phyloP scores from a whole-genome alignment of 2,329 filamentous ascomycete species.

The Diplodia sapinea region DNA sequence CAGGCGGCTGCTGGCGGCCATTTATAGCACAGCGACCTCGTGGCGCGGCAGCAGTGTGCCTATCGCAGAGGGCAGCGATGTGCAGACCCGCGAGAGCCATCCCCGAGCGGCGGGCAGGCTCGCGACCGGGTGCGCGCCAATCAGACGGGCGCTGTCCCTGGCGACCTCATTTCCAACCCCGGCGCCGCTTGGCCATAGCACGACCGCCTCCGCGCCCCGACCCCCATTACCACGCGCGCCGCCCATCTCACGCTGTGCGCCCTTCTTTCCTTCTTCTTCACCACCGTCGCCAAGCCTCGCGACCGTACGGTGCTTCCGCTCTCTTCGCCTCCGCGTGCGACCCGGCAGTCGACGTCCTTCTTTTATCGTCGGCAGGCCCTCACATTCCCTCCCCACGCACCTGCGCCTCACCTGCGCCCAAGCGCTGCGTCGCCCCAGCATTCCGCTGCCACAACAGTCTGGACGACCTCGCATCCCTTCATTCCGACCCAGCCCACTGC shows the following conservation, averaged over 20 bases:
- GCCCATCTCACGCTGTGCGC: constrained; percentile 4
- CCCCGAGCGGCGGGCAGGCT: constrained; percentile 4
- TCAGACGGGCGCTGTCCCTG: constrained; percentile 12
- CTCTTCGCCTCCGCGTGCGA: constrained; percentile 27
- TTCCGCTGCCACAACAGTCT: constrained; percentile 12
- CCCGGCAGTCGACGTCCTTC: constrained; percentile 36
- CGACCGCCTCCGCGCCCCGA: constrained; percentile 6
- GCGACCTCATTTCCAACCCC: constrained; percentile 19
- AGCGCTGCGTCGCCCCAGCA: constrained; percentile 4
- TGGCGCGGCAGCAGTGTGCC: constrained; percentile 2
- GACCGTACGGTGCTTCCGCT: constrained; percentile 24
- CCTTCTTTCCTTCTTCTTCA: constrained; percentile 24
- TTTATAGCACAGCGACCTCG: neutral
- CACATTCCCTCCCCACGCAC: constrained; percentile 24
- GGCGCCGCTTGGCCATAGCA: constrained; percentile 9
- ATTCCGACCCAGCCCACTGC: constrained; percentile 16
- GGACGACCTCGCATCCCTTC: constrained; percentile 16
- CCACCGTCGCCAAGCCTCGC: constrained; percentile 30
- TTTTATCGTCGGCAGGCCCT: constrained; percentile 34
- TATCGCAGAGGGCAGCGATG: neutral
- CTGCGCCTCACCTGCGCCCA: constrained; percentile 6
- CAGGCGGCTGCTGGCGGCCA: neutral
- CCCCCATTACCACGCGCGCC: constrained; percentile 12
- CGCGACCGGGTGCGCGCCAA: constrained; percentile 9
- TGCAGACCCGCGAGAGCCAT: neutral